Percentiles rank a stretch among this genome's conserved stretches.
Conservation (phyloP, 257 asterid species). For the Coffea canephora region DNA sequence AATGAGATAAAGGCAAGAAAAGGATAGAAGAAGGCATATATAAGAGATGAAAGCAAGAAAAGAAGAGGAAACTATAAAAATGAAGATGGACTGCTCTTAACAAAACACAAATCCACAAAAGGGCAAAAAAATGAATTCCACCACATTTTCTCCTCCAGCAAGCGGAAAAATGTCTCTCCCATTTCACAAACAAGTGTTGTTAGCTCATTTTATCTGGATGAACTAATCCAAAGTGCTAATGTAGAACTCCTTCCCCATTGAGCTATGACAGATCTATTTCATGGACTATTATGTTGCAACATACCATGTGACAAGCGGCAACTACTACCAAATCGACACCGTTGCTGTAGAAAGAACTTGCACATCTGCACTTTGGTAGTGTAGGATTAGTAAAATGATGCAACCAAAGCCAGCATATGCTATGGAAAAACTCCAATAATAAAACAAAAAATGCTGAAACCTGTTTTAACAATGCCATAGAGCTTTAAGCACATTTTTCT, state of each 20-base stretch:
- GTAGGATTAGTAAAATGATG: constrained; percentile 63
- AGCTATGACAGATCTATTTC: constrained; percentile 18
- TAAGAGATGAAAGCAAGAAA: neutral
- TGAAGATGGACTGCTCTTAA: neutral
- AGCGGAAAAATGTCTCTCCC: neutral
- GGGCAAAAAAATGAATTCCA: neutral
- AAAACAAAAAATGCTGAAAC: constrained; percentile 22
- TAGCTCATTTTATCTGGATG: neutral
- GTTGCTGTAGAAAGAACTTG: constrained; percentile 98
- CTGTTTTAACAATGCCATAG: constrained; percentile 14
- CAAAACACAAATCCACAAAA: neutral
- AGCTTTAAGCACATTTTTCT: neutral
- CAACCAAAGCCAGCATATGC: constrained; percentile 37
- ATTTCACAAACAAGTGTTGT: neutral
- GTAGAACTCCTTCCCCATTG: constrained; percentile 9
- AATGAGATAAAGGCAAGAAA: neutral
- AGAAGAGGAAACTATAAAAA: neutral
- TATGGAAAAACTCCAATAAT: constrained; percentile 12
- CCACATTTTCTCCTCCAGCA: neutral
- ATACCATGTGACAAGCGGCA: constrained; percentile 99
- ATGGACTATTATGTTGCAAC: constrained; percentile 42
- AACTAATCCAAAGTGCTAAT: neutral
- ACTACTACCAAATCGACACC: constrained; percentile 98
- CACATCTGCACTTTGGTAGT: constrained; percentile 98
- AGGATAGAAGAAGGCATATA: neutral